Evolutionary conservation across 1,139 yeast genomes (phyloP).

Genomic region (Geotrichum candidum): DNA sequence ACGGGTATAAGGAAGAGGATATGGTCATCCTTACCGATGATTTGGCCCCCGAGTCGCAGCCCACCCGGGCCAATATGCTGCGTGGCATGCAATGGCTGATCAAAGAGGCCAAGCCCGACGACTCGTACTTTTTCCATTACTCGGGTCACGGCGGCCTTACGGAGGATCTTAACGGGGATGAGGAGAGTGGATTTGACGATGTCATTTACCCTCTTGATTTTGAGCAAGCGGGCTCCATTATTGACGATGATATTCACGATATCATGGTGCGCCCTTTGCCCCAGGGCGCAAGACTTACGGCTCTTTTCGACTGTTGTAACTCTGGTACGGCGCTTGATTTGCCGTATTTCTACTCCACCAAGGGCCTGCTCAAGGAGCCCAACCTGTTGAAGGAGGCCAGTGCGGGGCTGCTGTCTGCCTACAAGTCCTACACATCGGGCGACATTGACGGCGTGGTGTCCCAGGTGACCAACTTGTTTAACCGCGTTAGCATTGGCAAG

Average conservation of each 20-base stretch:
- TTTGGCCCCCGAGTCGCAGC: slow-evolving; percentile 54
- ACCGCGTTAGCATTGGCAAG: slow-evolving; percentile 38
- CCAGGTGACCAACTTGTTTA: slow-evolving; percentile 47
- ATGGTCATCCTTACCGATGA: slow-evolving; percentile 83
- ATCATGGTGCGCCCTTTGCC: slow-evolving; percentile 73
- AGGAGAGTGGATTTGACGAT: slow-evolving; percentile 83
- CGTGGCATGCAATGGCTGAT: slow-evolving; percentile 92
- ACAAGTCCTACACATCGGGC: slow-evolving; percentile 66
- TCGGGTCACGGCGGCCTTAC: slow-evolving; percentile 94
- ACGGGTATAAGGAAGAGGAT: slow-evolving; percentile 67
- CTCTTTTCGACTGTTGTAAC: slow-evolving; percentile 87
- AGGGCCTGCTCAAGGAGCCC: slow-evolving; percentile 87
- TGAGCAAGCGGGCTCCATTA: slow-evolving; percentile 61
- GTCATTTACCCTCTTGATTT: slow-evolving; percentile 89
- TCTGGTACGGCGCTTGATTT: slow-evolving; percentile 87
- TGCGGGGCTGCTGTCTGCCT: slow-evolving; percentile 62
- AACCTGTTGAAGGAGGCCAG: slow-evolving; percentile 83
- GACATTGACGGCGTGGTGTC: slow-evolving; percentile 53
- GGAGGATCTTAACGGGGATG: slow-evolving; percentile 79
- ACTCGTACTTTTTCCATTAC: slow-evolving; percentile 61
- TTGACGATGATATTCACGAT: slow-evolving; percentile 81
- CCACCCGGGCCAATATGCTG: slow-evolving; percentile 70
- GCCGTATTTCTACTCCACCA: slow-evolving; percentile 85
- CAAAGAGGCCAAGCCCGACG: slow-evolving; percentile 74
- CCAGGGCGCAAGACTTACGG: slow-evolving; percentile 81